A percentile compares a stretch with the other conserved stretches of the same genome.
phyloP scores from a whole-genome alignment of 139 green algal species.

The Picocystis salinarum region DNA sequence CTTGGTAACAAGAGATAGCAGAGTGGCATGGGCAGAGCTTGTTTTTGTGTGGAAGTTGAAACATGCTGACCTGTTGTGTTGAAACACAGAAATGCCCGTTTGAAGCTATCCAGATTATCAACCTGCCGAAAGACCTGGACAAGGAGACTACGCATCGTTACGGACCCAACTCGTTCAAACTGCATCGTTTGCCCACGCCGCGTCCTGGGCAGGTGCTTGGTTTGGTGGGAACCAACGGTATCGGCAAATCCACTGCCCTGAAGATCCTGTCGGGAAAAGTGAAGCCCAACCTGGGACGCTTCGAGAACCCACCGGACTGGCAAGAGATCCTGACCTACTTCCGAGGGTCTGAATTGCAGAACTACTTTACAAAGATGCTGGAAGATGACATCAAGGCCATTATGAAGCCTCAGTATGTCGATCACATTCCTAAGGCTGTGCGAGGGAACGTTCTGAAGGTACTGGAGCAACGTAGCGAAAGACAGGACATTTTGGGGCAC shows the following conservation, averaged over 20 bases:
- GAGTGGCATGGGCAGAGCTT: no score
- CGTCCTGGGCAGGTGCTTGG: constrained; percentile 86
- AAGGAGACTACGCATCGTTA: constrained; percentile 95
- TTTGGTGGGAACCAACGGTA: constrained; percentile 95
- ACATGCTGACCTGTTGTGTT: constrained; percentile 2
- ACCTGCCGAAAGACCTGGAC: constrained; percentile 93
- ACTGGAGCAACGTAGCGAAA: constrained; percentile 50
- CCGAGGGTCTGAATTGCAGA: constrained; percentile 90
- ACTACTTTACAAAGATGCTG: constrained; percentile 94
- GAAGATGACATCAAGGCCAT: constrained; percentile 92
- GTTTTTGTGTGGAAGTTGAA: no score
- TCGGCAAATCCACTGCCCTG: constrained; percentile 94
- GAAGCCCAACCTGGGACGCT: constrained; percentile 94
- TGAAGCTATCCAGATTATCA: constrained; percentile 99
- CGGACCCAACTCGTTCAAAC: constrained; percentile 97
- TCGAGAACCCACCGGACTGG: constrained; percentile 83
- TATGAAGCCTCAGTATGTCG: constrained; percentile 87
- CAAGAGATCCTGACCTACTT: constrained; percentile 94
- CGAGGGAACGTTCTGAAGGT: constrained; percentile 68
- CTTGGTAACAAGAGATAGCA: no score
- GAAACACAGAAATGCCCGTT: constrained; percentile 90
- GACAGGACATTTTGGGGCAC: constrained; percentile 36
- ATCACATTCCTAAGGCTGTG: constrained; percentile 94
- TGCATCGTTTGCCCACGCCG: constrained; percentile 87
- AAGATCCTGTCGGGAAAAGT: constrained; percentile 95